Conservation (phyloP, 768 basidiomycete species). For the Trametes sanguinea region DNA sequence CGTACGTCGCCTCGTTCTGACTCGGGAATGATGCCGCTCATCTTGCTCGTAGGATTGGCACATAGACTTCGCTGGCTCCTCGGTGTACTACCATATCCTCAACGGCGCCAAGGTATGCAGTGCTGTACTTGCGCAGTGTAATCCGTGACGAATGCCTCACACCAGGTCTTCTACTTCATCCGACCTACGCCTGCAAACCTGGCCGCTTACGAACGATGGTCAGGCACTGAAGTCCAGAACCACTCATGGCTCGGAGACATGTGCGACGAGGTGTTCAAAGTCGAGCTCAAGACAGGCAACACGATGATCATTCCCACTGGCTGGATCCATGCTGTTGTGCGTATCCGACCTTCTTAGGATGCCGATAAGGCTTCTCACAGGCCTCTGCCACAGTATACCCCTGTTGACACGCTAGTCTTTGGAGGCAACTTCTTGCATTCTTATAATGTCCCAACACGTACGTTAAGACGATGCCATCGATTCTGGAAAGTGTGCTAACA, state of each 20-base stretch:
- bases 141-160: neutral
- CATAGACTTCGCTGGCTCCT: conserved; percentile 95
- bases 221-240: conserved; percentile 87
- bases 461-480: conserved; percentile 30
- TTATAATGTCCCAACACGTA: conserved; percentile 84
- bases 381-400: conserved; percentile 69
- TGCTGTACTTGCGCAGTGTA: neutral
- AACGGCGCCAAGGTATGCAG: conserved; percentile 73
- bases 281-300: conserved; percentile 73
- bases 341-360: conserved; percentile 32
- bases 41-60: conserved; percentile 84
- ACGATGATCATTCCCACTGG: conserved; percentile 96
- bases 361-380: conserved; percentile 11
- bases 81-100: conserved; percentile 96
- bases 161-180: conserved; percentile 94
- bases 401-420: conserved; percentile 89
- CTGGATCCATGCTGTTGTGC: conserved; percentile 97
- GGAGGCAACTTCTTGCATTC: conserved; percentile 98
- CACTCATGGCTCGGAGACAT: conserved; percentile 90
- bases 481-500: conserved; percentile 1
- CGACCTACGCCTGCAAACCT: conserved; percentile 85
- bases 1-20: conserved; percentile 46
- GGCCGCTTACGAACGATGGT: conserved; percentile 91
- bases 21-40: neutral
- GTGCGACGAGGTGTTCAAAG: conserved; percentile 88